Percentiles rank a stretch among this genome's conserved stretches.
Evolutionary conservation across 306 rosid genomes (phyloP).

Genomic region (Pyrus communis): DNA sequence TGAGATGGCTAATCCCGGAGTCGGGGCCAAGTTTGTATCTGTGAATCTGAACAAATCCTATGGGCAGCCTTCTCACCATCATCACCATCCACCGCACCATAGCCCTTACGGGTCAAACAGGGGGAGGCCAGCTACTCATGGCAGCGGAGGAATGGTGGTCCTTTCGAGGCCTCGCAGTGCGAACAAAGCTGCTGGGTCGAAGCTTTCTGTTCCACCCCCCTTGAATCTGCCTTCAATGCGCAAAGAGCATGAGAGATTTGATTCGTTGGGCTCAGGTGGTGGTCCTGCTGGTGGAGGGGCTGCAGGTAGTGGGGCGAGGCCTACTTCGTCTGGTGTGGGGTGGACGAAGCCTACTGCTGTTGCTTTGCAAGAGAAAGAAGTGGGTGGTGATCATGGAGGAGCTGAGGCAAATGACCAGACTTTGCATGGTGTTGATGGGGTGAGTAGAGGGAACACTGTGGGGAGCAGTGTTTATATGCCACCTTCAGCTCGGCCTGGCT

Average conservation of each 20-base stretch:
- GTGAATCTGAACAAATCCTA: slow-evolving; percentile 96
- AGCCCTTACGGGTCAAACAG: slow-evolving; percentile 45
- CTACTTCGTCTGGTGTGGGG: slow-evolving; percentile 73
- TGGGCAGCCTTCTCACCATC: slow-evolving; percentile 60
- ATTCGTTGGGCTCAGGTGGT: slow-evolving; percentile 55
- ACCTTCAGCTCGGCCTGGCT: slow-evolving; percentile 51
- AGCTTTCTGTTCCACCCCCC: slow-evolving; percentile 99
- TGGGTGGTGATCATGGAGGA: slow-evolving; percentile 23
- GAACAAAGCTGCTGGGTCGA: slow-evolving; percentile 78
- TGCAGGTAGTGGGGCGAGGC: slow-evolving; percentile 63
- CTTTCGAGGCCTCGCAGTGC: slow-evolving; percentile 90
- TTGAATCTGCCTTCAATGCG: slow-evolving; percentile 86
- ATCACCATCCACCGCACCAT: slow-evolving; percentile 31
- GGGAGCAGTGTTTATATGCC: slow-evolving; percentile 52
- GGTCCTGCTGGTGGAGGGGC: slow-evolving; percentile 59
- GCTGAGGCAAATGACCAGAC: slow-evolving; percentile 35
- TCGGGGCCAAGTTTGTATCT: slow-evolving; percentile 69
- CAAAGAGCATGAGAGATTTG: slow-evolving; percentile 84
- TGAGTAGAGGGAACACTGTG: slow-evolving; percentile 28
- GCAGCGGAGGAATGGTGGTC: slow-evolving; percentile 68
- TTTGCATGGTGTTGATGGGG: slow-evolving; percentile 30
- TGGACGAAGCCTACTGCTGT: slow-evolving; percentile 69
- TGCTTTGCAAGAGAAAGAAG: slow-evolving; percentile 48
- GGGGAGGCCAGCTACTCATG: slow-evolving; percentile 40
- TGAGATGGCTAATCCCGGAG: slow-evolving; percentile 90